A percentile compares a stretch with the other conserved stretches of the same genome.
Evolutionary conservation across 78 protist genomes (phyloP).

Genomic region (Dictyostelium citrinum): DNA sequence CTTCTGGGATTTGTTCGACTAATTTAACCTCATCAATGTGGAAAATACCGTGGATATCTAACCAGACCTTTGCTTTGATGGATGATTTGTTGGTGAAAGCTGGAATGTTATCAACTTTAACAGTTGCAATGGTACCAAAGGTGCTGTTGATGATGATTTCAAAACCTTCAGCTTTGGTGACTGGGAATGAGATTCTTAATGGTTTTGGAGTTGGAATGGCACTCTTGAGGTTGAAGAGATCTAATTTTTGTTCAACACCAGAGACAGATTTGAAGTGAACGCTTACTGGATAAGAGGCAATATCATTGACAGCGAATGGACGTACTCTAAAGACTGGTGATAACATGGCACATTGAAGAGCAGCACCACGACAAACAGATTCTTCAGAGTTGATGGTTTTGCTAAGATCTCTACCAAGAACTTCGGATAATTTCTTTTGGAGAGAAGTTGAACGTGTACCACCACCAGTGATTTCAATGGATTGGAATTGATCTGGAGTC

Average conservation of each 20-base stretch:
- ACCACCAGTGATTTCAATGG: slow-evolving; percentile 90
- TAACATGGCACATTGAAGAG: slow-evolving; percentile 94
- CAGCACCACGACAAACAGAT: slow-evolving; percentile 94
- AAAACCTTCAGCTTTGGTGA: slow-evolving; percentile 53
- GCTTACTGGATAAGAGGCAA: slow-evolving; percentile 80
- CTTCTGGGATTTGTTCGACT: slow-evolving; percentile 73
- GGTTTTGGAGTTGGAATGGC: slow-evolving; percentile 64
- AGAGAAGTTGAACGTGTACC: slow-evolving; percentile 87
- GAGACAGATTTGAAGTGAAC: slow-evolving; percentile 59
- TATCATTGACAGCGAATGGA: slow-evolving; percentile 86
- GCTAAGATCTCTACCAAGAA: slow-evolving; percentile 59
- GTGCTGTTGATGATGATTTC: slow-evolving; percentile 25
- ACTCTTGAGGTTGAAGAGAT: slow-evolving; percentile 8
- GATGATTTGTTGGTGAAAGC: slow-evolving; percentile 51
- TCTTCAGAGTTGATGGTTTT: slow-evolving; percentile 94
- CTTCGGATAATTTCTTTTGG: slow-evolving; percentile 43
- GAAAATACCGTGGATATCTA: slow-evolving; percentile 86
- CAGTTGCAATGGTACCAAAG: slow-evolving; percentile 44
- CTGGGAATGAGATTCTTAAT: slow-evolving; percentile 81
- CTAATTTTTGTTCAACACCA: slow-evolving; percentile 69
- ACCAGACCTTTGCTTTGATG: slow-evolving; percentile 82
- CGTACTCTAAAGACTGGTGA: slow-evolving; percentile 92
- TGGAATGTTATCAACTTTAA: slow-evolving; percentile 30
- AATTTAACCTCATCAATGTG: slow-evolving; percentile 80
- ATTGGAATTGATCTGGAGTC: slow-evolving; percentile 75